phyloP scores from a whole-genome alignment of 1,284 basidiomycete genomes.

The Ceratobasidium sp. region DNA sequence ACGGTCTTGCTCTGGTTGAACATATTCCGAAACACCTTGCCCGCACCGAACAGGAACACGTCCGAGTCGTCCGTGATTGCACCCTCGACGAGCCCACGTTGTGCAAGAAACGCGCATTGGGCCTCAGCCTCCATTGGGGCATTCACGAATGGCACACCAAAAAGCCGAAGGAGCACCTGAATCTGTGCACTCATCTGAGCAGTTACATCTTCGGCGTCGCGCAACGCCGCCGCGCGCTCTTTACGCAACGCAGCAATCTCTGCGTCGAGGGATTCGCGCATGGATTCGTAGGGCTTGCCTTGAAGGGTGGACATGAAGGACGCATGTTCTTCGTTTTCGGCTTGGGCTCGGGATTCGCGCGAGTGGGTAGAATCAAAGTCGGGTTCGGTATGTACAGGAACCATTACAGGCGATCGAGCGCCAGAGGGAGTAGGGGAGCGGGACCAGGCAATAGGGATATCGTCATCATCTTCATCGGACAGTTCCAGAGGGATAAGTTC shows the following conservation, averaged over 20 bases:
- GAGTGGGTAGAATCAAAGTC: slow-evolving; percentile 32
- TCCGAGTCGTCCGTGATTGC: slow-evolving; percentile 99
- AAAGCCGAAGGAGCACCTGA: slow-evolving; percentile 91
- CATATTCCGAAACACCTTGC: slow-evolving; percentile 97
- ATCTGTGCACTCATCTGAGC: slow-evolving; percentile 96
- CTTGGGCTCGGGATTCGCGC: slow-evolving; percentile 59
- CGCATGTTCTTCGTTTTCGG: slow-evolving; percentile 91
- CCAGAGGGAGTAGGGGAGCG: slow-evolving; percentile 62
- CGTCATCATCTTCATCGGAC: slow-evolving; percentile 51
- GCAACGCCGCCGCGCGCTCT: slow-evolving; percentile 87
- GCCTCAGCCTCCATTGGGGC: slow-evolving; percentile 99
- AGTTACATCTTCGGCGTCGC: slow-evolving; percentile 95
- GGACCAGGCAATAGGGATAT: slow-evolving; percentile 61
- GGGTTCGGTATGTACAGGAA: slow-evolving; percentile 32
- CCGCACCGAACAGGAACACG: slow-evolving; percentile 96
- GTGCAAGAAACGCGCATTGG: slow-evolving; percentile 93
- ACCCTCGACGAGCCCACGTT: slow-evolving; percentile 90
- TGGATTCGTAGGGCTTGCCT: slow-evolving; percentile 80
- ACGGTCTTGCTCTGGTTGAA: slow-evolving; percentile 99
- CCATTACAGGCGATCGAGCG: slow-evolving; percentile 32
- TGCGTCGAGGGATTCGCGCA: slow-evolving; percentile 88
- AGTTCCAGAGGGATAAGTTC: slow-evolving; percentile 20
- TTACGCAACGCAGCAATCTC: slow-evolving; percentile 87
- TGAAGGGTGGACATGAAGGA: slow-evolving; percentile 91
- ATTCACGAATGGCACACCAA: slow-evolving; percentile 98